Evolutionary conservation across 2,329 filamentous ascomycete genomes (phyloP).

Genomic region (Arthroderma sp.): DNA sequence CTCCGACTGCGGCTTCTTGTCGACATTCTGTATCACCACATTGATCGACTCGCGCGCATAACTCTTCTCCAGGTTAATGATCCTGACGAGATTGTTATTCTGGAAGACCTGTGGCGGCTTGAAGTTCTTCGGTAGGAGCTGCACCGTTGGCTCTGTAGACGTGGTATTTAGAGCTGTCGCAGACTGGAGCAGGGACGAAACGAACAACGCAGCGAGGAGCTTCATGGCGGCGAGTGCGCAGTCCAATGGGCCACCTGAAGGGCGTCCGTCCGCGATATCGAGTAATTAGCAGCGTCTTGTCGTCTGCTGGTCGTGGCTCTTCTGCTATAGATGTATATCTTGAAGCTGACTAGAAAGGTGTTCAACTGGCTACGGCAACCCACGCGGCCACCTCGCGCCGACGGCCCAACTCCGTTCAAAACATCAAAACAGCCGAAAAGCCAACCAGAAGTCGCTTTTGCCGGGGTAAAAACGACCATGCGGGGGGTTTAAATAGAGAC

Average conservation of each 20-base stretch:
- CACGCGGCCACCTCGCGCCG: neutral
- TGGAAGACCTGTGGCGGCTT: conserved; percentile 83
- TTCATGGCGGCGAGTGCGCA: conserved; percentile 28
- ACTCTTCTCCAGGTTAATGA: conserved; percentile 84
- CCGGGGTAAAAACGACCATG: neutral
- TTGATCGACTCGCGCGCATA: conserved; percentile 86
- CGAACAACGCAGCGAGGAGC: conserved; percentile 29
- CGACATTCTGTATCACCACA: conserved; percentile 83
- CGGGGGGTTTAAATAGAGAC: neutral
- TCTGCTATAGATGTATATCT: neutral
- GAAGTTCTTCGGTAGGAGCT: conserved; percentile 43
- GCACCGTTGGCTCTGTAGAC: conserved; percentile 21
- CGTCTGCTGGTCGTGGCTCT: neutral
- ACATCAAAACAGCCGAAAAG: neutral
- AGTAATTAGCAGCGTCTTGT: neutral
- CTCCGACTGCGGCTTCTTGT: conserved; percentile 64
- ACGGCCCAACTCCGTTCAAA: neutral
- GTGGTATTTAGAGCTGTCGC: conserved; percentile 22
- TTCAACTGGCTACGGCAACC: neutral
- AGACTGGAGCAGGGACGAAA: conserved; percentile 16
- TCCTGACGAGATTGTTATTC: conserved; percentile 81
- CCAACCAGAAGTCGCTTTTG: neutral
- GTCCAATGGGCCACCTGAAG: neutral
- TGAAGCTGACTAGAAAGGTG: neutral
- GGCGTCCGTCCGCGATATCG: neutral